Base-by-base conservation (phyloP, 345 rosid species). In the Raphanus raphanistrum region DNA sequence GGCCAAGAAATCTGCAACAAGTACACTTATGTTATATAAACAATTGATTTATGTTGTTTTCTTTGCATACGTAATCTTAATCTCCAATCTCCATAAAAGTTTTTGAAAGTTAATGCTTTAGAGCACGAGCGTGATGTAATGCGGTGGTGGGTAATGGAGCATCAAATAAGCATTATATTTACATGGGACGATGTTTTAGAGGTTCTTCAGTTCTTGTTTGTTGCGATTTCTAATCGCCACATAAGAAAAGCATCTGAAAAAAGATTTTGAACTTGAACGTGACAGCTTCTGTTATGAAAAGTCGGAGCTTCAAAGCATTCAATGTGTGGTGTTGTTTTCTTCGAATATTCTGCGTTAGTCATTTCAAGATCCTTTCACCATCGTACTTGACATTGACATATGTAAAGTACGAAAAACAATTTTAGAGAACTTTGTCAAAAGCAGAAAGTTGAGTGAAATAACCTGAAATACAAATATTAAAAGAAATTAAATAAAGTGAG, bases 191-290 rank as follows among this genome's bases (percentile, higher is more conserved):
- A 21, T 67, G 38, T 79, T 68, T 66, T 43, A n/a, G 57, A 79
- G 77, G 69, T 68, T 79, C 78, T 68, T 38, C 11, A 10, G 45
- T 45, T 45, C 16, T 45, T 48, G 63, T 60, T 11, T 59, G 68
- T 72, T 45, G 70, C 77, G 82, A 52, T 69, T 74, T 74, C 82
- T 36, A 73, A 63, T 79, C 79, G 79, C 72, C 75, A 74, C 82
- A 74, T 79, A 79, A 60, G 38, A 61, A 73, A 75, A 73, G 74
- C 78, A 63, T 74, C 31, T 29, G 55, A 48, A 48, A 48, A 45
- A 48, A 5, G 16, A 48, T 78, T 72, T 8, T 67, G 72, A 71
- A 78, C 81, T 78, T 72, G 70, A 79, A 48, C 26, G 81, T 59
- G 81, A 66, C 63, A 59, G 26, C 81, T 64, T 65, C 65, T 57